A percentile compares a stretch with the other conserved stretches of the same genome.
phyloP scores from a whole-genome alignment of 2,329 filamentous ascomycete genomes.

The Chrysosporium keratinophilum region DNA sequence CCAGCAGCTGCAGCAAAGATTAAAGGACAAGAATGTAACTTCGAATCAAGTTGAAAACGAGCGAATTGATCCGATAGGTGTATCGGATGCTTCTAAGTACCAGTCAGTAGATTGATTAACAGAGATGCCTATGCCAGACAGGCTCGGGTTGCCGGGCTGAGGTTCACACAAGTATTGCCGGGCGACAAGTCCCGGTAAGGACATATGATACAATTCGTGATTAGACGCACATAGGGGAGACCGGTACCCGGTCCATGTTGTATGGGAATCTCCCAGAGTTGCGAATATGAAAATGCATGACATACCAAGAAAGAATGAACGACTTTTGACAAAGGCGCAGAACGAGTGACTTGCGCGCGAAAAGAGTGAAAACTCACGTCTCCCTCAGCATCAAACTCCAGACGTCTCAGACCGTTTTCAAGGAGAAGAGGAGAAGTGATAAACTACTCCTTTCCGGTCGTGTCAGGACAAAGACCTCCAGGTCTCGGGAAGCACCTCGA shows the following conservation, averaged over 20 bases:
- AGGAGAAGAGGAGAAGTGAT: not conserved
- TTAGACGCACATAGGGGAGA: not conserved
- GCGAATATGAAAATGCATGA: conserved; percentile 1
- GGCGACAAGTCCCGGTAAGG: not conserved
- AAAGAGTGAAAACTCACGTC: conserved; percentile 2
- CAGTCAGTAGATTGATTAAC: conserved; percentile 2
- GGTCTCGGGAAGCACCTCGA: conserved; percentile 1
- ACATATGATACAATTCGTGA: conserved; percentile 2
- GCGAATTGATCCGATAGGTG: not conserved
- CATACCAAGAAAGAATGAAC: conserved; percentile 10
- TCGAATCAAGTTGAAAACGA: not conserved
- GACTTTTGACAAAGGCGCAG: conserved; percentile 4
- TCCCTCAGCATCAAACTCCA: conserved; percentile 6
- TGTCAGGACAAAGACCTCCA: not conserved
- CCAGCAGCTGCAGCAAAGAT: not conserved
- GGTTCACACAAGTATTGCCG: not conserved
- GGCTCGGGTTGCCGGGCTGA: not conserved
- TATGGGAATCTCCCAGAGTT: not conserved
- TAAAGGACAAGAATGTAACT: not conserved
- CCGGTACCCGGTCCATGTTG: not conserved
- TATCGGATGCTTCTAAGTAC: not conserved
- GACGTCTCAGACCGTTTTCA: conserved; percentile 6
- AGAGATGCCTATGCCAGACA: not conserved
- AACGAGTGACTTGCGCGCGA: conserved; percentile 12
- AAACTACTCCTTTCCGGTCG: not conserved